Evolutionary conservation across 2,329 filamentous ascomycete species (phyloP).

Genomic region (Diaporthe nobilis): DNA sequence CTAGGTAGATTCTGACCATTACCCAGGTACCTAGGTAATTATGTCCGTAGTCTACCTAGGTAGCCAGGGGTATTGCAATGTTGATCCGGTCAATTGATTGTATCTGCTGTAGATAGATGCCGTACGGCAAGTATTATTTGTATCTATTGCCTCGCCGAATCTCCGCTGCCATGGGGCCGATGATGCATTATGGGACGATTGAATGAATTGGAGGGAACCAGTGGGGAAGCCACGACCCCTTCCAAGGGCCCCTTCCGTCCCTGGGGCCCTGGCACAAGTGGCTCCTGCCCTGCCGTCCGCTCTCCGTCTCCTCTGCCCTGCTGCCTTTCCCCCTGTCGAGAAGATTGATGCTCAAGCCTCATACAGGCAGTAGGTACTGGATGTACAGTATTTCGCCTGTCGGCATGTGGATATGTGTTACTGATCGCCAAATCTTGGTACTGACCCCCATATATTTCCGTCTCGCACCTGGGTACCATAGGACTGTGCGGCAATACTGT

Average conservation of each 20-base stretch:
- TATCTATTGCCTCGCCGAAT: conserved; percentile 30
- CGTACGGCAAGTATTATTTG: background rate
- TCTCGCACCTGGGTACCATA: background rate
- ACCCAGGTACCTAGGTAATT: background rate
- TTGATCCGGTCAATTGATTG: background rate
- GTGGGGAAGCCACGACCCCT: conserved; percentile 18
- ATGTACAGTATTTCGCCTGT: conserved; percentile 2
- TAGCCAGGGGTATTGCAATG: background rate
- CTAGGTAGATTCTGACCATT: background rate
- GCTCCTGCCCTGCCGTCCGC: background rate
- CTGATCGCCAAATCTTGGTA: conserved; percentile 28
- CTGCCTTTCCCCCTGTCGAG: background rate
- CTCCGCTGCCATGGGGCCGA: conserved; percentile 28
- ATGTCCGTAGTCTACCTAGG: background rate
- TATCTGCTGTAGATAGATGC: background rate
- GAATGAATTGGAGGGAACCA: conserved; percentile 29
- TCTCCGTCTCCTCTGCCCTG: background rate
- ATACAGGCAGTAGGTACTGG: background rate
- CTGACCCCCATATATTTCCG: conserved; percentile 10
- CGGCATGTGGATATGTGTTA: conserved; percentile 3
- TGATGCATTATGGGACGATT: conserved; percentile 25
- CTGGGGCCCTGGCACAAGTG: background rate
- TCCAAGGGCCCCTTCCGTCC: conserved; percentile 1
- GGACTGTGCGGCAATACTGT: background rate
- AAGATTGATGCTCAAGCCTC: background rate